Evolutionary conservation across 139 green algal genomes (phyloP), one percentile per base, ranked within the genome.

Genomic region (Auxenochlorella protothecoides): DNA sequence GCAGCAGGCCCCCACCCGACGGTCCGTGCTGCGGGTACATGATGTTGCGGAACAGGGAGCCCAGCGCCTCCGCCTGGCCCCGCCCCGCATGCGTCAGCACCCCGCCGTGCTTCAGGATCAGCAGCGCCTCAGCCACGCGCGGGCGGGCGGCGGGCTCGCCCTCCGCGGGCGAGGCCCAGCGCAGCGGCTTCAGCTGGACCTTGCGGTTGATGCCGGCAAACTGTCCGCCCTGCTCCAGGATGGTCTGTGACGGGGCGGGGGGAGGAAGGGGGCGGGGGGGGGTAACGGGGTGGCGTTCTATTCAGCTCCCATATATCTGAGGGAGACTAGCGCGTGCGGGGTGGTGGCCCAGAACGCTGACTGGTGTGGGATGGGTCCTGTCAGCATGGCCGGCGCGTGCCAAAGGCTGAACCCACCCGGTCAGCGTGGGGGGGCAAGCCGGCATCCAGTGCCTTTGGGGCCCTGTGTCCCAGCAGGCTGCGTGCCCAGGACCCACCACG

Each of bases 171-270:
- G 63, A 53, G 44, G 70, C 75, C 79, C 82, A 87, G 80, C 82
- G 73, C 51, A 89, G 75, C 13, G 93, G 92, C 82, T 98, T 98
- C 53, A 98, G 77, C 87, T 98, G 93, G 59, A 95, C 94, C 86
- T 99, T 99, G 53, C 95, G 85, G 77, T 99, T 98, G 79, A 99
- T 93, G 64, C 95, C 93, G 14, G 83, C 86, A 84, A 97, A 96
- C 71, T 90, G 82, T 53, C 89, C 92, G 16, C 86, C 90, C 72
- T 89, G 79, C 79, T 89, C 83, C 57, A 90, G 78, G 69, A 94
- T 89, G 7, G 85, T 96, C 76, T 85, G 88, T 74, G 85, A 4
- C 27, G n/a, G 59, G 44, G 13, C 9, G 9, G 51, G 69, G 27
- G 44, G 51, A 68, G 63, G n/a, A 52, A 12, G n/a, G 15, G 63